A percentile compares a stretch with the other conserved stretches of the same genome.
Conservation (phyloP, 2,329 filamentous ascomycete species). For the Hypomyces rosellus region DNA sequence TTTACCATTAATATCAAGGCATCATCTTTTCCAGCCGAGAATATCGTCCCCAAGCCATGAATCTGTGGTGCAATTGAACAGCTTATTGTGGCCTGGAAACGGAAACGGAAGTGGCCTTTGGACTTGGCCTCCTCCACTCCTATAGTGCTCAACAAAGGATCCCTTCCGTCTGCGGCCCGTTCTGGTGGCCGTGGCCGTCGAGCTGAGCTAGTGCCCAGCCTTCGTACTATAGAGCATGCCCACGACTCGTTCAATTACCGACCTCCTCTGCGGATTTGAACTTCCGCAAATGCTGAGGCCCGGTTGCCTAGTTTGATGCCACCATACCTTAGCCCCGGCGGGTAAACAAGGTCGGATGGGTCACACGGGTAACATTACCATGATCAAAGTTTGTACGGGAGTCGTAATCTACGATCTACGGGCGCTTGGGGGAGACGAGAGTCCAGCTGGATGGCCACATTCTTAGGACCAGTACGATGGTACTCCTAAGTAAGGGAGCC, state of each 20-base stretch:
- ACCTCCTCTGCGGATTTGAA: neutral
- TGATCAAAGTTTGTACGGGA: no score
- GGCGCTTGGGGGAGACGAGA: no score
- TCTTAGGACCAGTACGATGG: no score
- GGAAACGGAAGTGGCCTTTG: no score
- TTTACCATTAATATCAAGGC: no score
- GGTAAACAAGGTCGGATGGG: constrained; percentile 17
- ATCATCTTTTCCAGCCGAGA: no score
- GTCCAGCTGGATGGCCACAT: no score
- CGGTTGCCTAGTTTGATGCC: constrained; percentile 13
- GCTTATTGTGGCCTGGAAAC: no score
- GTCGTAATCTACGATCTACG: no score
- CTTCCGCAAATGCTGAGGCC: neutral
- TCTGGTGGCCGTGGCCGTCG: constrained; percentile 20
- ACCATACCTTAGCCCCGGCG: constrained; percentile 23
- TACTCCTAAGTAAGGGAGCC: no score
- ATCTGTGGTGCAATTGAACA: no score
- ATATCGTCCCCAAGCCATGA: no score
- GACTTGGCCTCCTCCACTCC: neutral
- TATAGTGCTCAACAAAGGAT: neutral
- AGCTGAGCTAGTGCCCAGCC: constrained; percentile 4
- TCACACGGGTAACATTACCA: constrained; percentile 16
- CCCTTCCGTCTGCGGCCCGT: constrained; percentile 21
- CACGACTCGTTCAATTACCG: neutral
- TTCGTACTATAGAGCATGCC: constrained; percentile 1